Evolutionary conservation across 768 basidiomycete genomes (phyloP).

Genomic region (Botryobasidium botryosum): DNA sequence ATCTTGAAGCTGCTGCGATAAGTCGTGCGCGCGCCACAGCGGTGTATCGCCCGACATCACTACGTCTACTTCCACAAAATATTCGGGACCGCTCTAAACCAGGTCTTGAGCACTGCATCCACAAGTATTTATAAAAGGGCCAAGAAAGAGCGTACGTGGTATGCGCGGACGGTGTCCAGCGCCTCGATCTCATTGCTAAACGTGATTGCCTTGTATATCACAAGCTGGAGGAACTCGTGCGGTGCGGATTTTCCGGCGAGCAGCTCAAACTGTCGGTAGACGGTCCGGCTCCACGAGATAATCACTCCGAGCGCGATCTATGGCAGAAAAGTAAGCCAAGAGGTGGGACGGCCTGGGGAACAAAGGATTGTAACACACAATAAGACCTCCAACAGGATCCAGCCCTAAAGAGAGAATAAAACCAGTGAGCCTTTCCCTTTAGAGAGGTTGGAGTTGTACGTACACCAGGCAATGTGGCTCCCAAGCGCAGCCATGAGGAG

Average conservation of each 20-base stretch:
- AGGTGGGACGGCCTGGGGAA: no score
- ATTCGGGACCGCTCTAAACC: slow-evolving; percentile 24
- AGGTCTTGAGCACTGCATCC: not conserved
- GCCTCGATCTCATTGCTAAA: slow-evolving; percentile 75
- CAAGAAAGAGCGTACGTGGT: slow-evolving; percentile 41
- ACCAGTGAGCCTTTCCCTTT: slow-evolving; percentile 21
- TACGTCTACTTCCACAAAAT: slow-evolving; percentile 90
- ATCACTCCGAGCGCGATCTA: slow-evolving; percentile 73
- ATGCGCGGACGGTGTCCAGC: slow-evolving; percentile 84
- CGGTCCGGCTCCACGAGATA: slow-evolving; percentile 54
- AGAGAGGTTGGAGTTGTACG: slow-evolving; percentile 21
- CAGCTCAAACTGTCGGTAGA: slow-evolving; percentile 66
- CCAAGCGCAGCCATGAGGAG: slow-evolving; percentile 73
- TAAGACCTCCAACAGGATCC: slow-evolving; percentile 61
- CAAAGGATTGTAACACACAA: slow-evolving; percentile 30
- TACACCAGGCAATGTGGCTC: slow-evolving; percentile 69
- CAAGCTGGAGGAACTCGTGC: slow-evolving; percentile 73
- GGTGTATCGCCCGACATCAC: slow-evolving; percentile 84
- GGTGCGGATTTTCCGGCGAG: slow-evolving; percentile 88
- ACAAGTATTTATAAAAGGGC: not conserved
- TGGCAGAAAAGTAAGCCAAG: not conserved
- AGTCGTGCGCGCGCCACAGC: slow-evolving; percentile 70
- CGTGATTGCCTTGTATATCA: slow-evolving; percentile 85
- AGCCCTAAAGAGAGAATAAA: slow-evolving; percentile 28
- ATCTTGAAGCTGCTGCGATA: slow-evolving; percentile 71